phyloP scores from a whole-genome alignment of 208 protist genomes.

The Naegleria gruberi region DNA sequence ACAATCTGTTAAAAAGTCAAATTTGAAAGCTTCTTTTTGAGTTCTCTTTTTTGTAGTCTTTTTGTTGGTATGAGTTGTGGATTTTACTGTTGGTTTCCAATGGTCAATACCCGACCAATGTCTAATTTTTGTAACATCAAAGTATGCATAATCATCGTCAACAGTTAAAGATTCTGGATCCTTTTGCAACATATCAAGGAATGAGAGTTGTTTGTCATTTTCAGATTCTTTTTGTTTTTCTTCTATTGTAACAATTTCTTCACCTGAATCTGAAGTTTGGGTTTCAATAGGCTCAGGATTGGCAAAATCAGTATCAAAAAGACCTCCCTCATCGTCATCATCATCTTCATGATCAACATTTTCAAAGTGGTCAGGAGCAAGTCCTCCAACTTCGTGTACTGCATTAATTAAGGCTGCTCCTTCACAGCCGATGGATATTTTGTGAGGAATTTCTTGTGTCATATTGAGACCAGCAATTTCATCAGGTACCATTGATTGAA shows the following conservation, averaged over 20 bases:
- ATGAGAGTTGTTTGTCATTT: background rate
- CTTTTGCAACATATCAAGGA: background rate
- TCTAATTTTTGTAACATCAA: conserved; percentile 21
- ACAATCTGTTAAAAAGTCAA: background rate
- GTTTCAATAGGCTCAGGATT: background rate
- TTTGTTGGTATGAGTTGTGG: background rate
- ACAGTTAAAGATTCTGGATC: background rate
- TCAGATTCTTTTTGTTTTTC: background rate
- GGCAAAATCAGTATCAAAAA: conserved; percentile 23
- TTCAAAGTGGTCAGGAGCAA: background rate
- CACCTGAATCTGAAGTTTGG: background rate
- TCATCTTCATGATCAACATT: conserved; percentile 15
- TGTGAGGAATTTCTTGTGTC: background rate
- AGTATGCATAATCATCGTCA: conserved; percentile 29
- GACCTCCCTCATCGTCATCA: conserved; percentile 29
- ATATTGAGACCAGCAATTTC: background rate
- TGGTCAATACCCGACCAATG: conserved; percentile 37
- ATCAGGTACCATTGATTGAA: background rate
- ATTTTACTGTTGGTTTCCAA: conserved; percentile 33
- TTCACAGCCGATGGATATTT: background rate
- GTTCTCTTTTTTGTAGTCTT: conserved; percentile 26
- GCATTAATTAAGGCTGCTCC: background rate
- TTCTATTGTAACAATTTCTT: background rate
- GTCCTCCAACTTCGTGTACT: background rate
- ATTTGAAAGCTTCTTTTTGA: background rate